Conservation (phyloP, 2,329 filamentous ascomycete genomes). For the Nigrograna mackinnonii region DNA sequence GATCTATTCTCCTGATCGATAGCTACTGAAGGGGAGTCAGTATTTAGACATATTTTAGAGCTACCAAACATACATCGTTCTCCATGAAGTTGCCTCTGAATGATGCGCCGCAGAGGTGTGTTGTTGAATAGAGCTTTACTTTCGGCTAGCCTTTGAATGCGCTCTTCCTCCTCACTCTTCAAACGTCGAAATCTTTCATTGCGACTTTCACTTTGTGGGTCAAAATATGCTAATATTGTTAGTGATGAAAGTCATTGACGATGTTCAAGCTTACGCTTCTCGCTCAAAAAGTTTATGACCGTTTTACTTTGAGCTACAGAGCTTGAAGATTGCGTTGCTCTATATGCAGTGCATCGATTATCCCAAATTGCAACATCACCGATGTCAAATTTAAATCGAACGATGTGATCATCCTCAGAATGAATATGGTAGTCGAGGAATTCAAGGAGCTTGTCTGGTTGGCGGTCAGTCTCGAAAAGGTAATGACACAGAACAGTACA, state of each 20-base stretch:
- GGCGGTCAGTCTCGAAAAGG: too few species aligned
- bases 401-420: constrained; percentile 11
- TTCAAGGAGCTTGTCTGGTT: constrained; percentile 13
- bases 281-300: constrained; percentile 2
- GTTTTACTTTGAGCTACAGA: too few species aligned
- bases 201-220: constrained; percentile 10
- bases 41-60: too few species aligned
- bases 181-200: constrained; percentile 1
- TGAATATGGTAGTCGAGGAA: constrained; percentile 12
- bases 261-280: constrained; percentile 5
- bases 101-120: constrained; percentile 14
- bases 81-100: constrained; percentile 7
- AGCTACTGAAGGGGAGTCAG: too few species aligned
- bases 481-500: too few species aligned
- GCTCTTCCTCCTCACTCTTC: constrained; percentile 4
- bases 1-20: too few species aligned
- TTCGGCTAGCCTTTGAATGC: constrained; percentile 2
- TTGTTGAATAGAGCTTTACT: constrained; percentile 13
- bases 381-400: constrained; percentile 12
- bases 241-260: background rate
- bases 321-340: too few species aligned
- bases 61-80: too few species aligned
- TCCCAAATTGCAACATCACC: constrained; percentile 18
- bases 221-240: constrained; percentile 10
- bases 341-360: constrained; percentile 11